phyloP scores from a whole-genome alignment of 2,329 filamentous ascomycete genomes.

The Colletotrichum phormii region DNA sequence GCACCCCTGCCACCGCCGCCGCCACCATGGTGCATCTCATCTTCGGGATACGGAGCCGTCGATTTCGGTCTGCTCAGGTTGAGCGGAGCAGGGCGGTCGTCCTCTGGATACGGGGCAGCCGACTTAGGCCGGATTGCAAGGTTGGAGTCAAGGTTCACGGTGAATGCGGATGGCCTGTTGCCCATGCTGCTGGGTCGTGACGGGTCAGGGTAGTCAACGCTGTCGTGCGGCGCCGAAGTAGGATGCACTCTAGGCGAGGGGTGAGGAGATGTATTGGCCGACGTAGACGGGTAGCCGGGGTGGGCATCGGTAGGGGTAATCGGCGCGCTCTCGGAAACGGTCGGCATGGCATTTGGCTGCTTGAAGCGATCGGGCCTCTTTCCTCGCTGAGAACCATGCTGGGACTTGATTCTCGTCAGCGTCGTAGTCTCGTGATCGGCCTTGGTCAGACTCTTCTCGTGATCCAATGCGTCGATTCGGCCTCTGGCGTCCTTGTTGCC shows the following conservation, averaged over 20 bases:
- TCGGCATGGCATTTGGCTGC: conserved; percentile 58
- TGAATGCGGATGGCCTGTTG: conserved; percentile 61
- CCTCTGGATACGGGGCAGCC: conserved; percentile 77
- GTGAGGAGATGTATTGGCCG: conserved; percentile 52
- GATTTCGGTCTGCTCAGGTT: conserved; percentile 58
- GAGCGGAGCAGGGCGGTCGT: conserved; percentile 69
- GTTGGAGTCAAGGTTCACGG: conserved; percentile 58
- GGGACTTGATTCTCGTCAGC: conserved; percentile 86
- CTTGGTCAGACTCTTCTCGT: conserved; percentile 86
- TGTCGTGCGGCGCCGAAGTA: conserved; percentile 51
- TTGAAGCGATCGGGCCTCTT: conserved; percentile 71
- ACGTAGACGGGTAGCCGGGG: conserved; percentile 39
- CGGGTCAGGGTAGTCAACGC: conserved; percentile 59
- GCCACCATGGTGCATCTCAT: conserved; percentile 48
- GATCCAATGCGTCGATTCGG: conserved; percentile 85
- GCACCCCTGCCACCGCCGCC: conserved; percentile 37
- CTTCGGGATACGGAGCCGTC: conserved; percentile 64
- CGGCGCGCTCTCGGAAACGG: conserved; percentile 57
- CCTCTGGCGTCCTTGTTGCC: conserved; percentile 90
- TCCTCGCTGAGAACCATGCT: conserved; percentile 76
- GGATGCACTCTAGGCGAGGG: conserved; percentile 55
- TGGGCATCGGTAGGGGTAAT: conserved; percentile 43
- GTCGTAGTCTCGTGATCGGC: conserved; percentile 94
- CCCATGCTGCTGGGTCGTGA: conserved; percentile 52
- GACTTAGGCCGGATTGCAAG: conserved; percentile 60